These are phyloP conservation scores for Aspergillus sclerotialis DNA, from an alignment of 2,329 filamentous ascomycete genomes.

Conservation along the genomic window DNA sequence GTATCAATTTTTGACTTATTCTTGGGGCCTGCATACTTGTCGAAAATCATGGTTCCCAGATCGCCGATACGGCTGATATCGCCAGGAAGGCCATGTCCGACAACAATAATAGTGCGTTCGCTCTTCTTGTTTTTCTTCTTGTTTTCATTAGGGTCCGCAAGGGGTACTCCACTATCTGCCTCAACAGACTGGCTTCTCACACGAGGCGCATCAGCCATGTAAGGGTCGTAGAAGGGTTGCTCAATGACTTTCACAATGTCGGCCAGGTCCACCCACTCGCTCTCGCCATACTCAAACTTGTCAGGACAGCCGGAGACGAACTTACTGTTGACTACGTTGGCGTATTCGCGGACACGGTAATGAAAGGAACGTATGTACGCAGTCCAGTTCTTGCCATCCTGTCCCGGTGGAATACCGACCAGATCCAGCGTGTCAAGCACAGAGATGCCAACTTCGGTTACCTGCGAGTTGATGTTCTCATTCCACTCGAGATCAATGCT, in stretches of 20 bases:
- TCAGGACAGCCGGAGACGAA: slow-evolving; percentile 70
- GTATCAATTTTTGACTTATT: slow-evolving; percentile 67
- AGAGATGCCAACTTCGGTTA: slow-evolving; percentile 84
- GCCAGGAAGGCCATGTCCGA: slow-evolving; percentile 65
- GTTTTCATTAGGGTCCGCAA: slow-evolving; percentile 4
- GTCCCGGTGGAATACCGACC: slow-evolving; percentile 51
- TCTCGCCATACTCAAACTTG: slow-evolving; percentile 63
- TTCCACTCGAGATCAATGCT: slow-evolving; percentile 77
- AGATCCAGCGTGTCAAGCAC: slow-evolving; percentile 66
- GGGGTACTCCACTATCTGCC: not conserved
- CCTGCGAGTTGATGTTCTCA: slow-evolving; percentile 56
- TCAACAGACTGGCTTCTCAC: slow-evolving; percentile 4
- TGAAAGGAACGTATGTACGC: slow-evolving; percentile 62
- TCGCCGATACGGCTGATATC: slow-evolving; percentile 64
- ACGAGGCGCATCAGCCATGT: slow-evolving; percentile 30
- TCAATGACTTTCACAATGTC: slow-evolving; percentile 43
- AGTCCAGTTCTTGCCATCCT: slow-evolving; percentile 60
- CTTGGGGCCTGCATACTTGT: slow-evolving; percentile 22
- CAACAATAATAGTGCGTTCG: slow-evolving; percentile 60
- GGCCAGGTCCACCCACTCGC: slow-evolving; percentile 46
- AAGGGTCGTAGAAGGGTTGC: slow-evolving; percentile 52
- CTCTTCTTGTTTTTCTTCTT: slow-evolving; percentile 6
- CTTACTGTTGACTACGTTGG: slow-evolving; percentile 56
- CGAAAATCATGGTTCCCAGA: slow-evolving; percentile 54
- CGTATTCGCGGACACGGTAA: slow-evolving; percentile 66